Evolutionary conservation across 805 yeast species (phyloP), one percentile per base, ranked within the genome.

Genomic region (Yarrowia phangngaensis): DNA sequence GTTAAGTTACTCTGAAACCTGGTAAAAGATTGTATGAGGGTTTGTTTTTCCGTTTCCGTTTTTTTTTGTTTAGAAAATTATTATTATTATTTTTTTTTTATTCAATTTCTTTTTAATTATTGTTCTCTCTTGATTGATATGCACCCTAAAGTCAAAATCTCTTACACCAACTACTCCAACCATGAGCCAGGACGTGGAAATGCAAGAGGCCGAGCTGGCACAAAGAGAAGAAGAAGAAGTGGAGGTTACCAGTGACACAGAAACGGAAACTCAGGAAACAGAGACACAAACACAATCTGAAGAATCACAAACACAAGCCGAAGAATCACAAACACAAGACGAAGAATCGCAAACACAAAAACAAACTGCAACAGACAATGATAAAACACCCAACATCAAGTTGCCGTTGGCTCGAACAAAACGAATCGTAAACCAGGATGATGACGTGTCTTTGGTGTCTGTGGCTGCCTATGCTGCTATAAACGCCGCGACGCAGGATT

Each of bases 391-490:
- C 19, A 45, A 32, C 40, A 45, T 33, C 31, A 32, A 24, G 8
- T 27, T 84, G 19, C 95, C 92, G 5, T 65, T 83, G 30, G 70
- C 85, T 2, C 76, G 84, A 54, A 78, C 84, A 55, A 82, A 82
- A 58, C 73, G 80, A 56, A 80, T 84, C 48, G 74, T 84, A 61
- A 83, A 82, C 58, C 73, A 81, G 60, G 94, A 84, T 60, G 85
- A 87, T 12, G 88, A 80, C 28, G 82, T 81, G 55, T 64, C 72
- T 6, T 75, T 80, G 2, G 78, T 85, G 2, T 77, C 87, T 2
- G 81, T 76, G 51, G 70, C 79, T 20, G 86, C 90, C 0, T 84
- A 81, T n/a, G 80, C 77, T 60, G 74, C 86, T 12, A 70, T 84
- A 6, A 86, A 85, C 2, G 72, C 82, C n/a, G 88, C 92, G 7